phyloP scores from a whole-genome alignment of 2,329 filamentous ascomycete genomes.

The Diaporthe capsici region DNA sequence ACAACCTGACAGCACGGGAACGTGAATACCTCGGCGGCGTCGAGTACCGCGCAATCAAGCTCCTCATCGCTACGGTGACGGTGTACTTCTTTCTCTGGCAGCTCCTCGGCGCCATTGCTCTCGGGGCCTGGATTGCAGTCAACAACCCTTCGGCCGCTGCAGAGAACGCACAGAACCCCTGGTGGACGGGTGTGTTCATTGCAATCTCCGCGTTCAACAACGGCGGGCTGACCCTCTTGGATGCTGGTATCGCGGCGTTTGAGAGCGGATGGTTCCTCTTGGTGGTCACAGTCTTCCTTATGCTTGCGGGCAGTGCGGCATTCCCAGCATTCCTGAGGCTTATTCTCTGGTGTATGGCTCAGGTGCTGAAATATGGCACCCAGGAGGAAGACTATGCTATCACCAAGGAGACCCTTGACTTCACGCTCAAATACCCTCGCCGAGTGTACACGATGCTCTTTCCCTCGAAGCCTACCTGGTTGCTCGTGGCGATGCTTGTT shows the following conservation, averaged over 20 bases:
- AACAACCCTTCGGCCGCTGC: constrained; percentile 2
- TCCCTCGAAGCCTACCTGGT: constrained; percentile 67
- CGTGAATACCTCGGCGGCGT: constrained; percentile 72
- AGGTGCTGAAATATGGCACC: constrained; percentile 47
- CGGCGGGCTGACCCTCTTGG: constrained; percentile 68
- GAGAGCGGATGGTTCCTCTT: constrained; percentile 54
- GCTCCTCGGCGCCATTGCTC: constrained; percentile 67
- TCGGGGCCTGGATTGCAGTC: constrained; percentile 60
- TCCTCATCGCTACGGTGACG: constrained; percentile 73
- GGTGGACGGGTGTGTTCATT: constrained; percentile 70
- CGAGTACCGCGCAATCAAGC: constrained; percentile 73
- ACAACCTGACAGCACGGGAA: constrained; percentile 65
- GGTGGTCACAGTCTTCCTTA: constrained; percentile 48
- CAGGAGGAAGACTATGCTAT: constrained; percentile 54
- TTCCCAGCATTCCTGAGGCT: constrained; percentile 65
- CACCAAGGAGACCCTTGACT: constrained; percentile 56
- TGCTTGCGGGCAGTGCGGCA: constrained; percentile 65
- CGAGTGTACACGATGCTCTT: constrained; percentile 76
- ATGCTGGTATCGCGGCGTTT: constrained; percentile 66
- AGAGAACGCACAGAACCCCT: constrained; percentile 59
- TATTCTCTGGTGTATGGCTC: constrained; percentile 27
- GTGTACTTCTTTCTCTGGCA: constrained; percentile 73
- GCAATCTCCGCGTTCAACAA: constrained; percentile 70
- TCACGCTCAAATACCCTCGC: constrained; percentile 69
- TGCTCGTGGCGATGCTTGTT: constrained; percentile 62